Conservation (phyloP, 1,284 basidiomycete genomes). For the Rhodotorula sp. region DNA sequence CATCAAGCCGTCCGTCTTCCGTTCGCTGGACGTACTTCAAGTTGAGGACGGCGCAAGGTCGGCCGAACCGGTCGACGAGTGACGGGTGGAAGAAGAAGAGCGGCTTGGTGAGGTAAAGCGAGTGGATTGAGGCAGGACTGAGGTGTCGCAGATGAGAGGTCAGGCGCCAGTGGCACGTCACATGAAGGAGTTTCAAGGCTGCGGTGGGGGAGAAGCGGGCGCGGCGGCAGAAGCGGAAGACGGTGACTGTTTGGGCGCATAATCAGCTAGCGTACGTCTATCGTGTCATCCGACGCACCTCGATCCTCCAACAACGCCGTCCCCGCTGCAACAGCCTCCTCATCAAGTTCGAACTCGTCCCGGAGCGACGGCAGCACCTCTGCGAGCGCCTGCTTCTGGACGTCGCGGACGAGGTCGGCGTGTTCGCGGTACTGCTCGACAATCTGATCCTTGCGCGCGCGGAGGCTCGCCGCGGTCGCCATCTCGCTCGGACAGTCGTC, state of each 20-base stretch:
- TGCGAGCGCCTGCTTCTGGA: conserved; percentile 30
- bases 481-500: conserved; percentile 7
- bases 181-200: conserved; percentile 33
- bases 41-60: conserved; percentile 44
- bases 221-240: conserved; percentile 40
- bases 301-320: conserved; percentile 22
- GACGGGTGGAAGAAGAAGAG: conserved; percentile 44
- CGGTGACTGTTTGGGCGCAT: conserved; percentile 22
- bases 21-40: conserved; percentile 39
- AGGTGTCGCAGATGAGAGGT: conserved; percentile 17
- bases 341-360: conserved; percentile 30
- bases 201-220: conserved; percentile 32
- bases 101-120: conserved; percentile 37
- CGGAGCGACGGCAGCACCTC: conserved; percentile 29
- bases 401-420: conserved; percentile 20
- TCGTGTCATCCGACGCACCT: conserved; percentile 3
- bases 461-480: conserved; percentile 40
- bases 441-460: conserved; percentile 36
- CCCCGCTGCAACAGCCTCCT: conserved; percentile 10
- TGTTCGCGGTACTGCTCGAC: conserved; percentile 35
- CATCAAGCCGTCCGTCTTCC: conserved; percentile 39
- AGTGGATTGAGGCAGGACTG: conserved; percentile 16
- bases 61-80: conserved; percentile 42
- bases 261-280: neutral
- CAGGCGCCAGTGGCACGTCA: conserved; percentile 33